Evolutionary conservation across 345 rosid species (phyloP).

Genomic region (Rhizophora mangle): DNA sequence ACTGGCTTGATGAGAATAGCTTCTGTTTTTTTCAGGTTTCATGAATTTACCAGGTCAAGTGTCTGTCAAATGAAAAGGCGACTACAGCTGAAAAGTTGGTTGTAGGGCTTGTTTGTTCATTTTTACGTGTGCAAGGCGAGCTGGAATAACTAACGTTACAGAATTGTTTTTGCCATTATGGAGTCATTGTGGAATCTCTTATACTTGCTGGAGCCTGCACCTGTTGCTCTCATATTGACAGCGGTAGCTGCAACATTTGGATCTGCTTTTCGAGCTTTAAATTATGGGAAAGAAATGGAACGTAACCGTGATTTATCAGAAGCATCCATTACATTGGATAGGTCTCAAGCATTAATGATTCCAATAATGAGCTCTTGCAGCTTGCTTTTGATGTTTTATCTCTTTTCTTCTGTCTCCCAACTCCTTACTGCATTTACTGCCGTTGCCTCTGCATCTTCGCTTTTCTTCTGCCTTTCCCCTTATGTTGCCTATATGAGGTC

Average conservation of each 20-base stretch:
- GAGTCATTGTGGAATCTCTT: slow-evolving; percentile 85
- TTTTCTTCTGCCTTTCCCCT: slow-evolving; percentile 79
- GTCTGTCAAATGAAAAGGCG: slow-evolving; percentile 25
- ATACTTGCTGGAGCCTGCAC: slow-evolving; percentile 85
- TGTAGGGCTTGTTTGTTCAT: background rate
- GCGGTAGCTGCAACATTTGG: slow-evolving; percentile 90
- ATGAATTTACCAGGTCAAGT: slow-evolving; percentile 23
- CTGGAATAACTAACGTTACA: slow-evolving; percentile 16
- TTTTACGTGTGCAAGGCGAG: slow-evolving; percentile 12
- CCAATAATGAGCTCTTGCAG: slow-evolving; percentile 98
- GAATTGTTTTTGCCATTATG: slow-evolving; percentile 32
- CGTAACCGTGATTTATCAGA: slow-evolving; percentile 77
- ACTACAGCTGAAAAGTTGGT: slow-evolving; percentile 23
- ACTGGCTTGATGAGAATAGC: background rate
- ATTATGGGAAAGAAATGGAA: slow-evolving; percentile 95
- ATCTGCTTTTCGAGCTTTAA: slow-evolving; percentile 90
- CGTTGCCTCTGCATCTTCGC: slow-evolving; percentile 79
- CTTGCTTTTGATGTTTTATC: slow-evolving; percentile 90
- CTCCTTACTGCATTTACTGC: slow-evolving; percentile 89
- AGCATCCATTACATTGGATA: slow-evolving; percentile 80
- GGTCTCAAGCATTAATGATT: slow-evolving; percentile 91
- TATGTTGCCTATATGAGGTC: slow-evolving; percentile 55
- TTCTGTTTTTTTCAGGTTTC: slow-evolving; percentile 40
- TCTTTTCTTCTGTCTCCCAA: slow-evolving; percentile 90
- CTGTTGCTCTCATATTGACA: slow-evolving; percentile 70